Percentiles rank a stretch among this genome's conserved stretches.
Evolutionary conservation across 2,329 filamentous ascomycete genomes (phyloP).

Genomic region (Raffaelea albimanens): DNA sequence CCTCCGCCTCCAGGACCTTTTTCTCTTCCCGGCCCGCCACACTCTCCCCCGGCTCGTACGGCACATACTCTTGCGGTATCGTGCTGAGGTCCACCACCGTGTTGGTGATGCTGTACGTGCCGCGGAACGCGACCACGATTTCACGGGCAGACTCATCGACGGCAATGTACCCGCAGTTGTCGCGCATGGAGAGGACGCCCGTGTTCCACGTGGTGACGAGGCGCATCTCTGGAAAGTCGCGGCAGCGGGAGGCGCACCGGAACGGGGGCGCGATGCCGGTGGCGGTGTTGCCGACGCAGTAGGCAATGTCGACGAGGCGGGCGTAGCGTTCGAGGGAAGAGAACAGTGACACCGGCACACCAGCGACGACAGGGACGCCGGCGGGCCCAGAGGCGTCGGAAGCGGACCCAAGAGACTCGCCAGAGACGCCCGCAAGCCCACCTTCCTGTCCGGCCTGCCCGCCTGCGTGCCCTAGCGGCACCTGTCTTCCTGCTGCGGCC

Average conservation of each 20-base stretch:
- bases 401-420: no score
- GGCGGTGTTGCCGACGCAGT: constrained; percentile 82
- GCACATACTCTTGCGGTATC: constrained; percentile 79
- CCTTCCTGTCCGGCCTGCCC: no score
- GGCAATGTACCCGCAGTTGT: constrained; percentile 89
- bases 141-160: constrained; percentile 54
- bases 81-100: constrained; percentile 86
- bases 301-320: constrained; percentile 87
- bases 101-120: constrained; percentile 89
- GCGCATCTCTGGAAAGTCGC: constrained; percentile 71
- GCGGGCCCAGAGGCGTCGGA: no score
- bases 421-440: no score
- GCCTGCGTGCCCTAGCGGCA: no score
- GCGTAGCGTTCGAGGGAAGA: constrained; percentile 75
- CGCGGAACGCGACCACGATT: constrained; percentile 83
- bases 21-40: constrained; percentile 14
- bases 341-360: constrained; percentile 34
- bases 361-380: no score
- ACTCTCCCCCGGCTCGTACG: constrained; percentile 54
- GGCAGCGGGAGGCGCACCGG: constrained; percentile 72
- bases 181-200: constrained; percentile 64
- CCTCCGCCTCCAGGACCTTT: neutral
- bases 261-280: constrained; percentile 82
- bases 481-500: no score
- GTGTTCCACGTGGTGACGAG: constrained; percentile 86